Evolutionary conservation across 2,329 filamentous ascomycete species (phyloP).

Genomic region (Pseudogymnoascus sp.): DNA sequence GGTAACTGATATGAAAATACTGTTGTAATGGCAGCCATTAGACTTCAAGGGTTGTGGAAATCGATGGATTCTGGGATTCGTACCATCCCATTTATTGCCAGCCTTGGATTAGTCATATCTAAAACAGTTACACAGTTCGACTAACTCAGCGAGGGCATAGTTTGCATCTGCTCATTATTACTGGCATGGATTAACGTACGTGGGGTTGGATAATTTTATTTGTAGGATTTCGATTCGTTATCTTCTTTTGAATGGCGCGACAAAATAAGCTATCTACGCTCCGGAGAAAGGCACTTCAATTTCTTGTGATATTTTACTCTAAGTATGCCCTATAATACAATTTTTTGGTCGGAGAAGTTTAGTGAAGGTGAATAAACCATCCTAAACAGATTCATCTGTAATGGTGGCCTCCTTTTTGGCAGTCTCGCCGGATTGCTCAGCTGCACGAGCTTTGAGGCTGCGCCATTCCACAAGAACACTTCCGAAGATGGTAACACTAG

Average conservation of each 20-base stretch:
- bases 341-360: neutral
- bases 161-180: neutral
- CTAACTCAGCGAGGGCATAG: neutral
- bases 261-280: neutral
- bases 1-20: neutral
- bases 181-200: neutral
- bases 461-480: slow-evolving; percentile 21
- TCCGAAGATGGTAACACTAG: slow-evolving; percentile 16
- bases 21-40: neutral
- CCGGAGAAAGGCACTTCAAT: neutral
- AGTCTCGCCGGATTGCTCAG: neutral
- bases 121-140: no score
- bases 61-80: neutral
- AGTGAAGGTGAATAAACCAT: neutral
- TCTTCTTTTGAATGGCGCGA: no score
- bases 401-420: neutral
- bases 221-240: neutral
- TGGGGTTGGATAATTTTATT: neutral
- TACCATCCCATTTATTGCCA: neutral
- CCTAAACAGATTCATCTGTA: neutral
- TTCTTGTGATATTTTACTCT: neutral
- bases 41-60: neutral
- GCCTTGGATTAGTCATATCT: neutral
- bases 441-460: slow-evolving; percentile 12
- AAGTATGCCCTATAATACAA: neutral